Evolutionary conservation across 1,139 yeast genomes (phyloP).

Genomic region (Geotrichum bryndzae): DNA sequence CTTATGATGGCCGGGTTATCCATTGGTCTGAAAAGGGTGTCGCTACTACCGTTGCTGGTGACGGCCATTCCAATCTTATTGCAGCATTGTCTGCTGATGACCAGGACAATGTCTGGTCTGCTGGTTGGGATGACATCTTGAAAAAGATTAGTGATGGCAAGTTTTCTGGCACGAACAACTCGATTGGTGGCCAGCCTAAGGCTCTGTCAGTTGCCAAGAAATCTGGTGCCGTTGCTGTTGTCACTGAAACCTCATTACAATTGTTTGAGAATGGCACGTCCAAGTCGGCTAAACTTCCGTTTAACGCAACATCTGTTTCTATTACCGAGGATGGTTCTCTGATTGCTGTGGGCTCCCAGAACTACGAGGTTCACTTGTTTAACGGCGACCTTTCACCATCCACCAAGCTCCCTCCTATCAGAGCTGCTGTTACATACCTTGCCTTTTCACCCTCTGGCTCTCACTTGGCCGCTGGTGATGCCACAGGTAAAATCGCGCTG

Average conservation of each 20-base stretch:
- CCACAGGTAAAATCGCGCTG: slow-evolving; percentile 72
- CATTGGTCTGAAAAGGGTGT: slow-evolving; percentile 42
- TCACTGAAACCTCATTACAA: slow-evolving; percentile 45
- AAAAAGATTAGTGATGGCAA: slow-evolving; percentile 39
- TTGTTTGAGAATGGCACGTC: slow-evolving; percentile 30
- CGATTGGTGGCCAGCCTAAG: slow-evolving; percentile 61
- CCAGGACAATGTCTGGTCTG: slow-evolving; percentile 41
- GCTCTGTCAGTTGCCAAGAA: slow-evolving; percentile 38
- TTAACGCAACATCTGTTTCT: slow-evolving; percentile 28
- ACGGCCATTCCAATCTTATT: slow-evolving; percentile 26
- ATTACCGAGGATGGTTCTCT: slow-evolving; percentile 35
- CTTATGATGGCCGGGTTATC: slow-evolving; percentile 72
- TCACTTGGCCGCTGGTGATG: slow-evolving; percentile 78
- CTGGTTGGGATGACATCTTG: slow-evolving; percentile 89
- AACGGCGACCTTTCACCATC: slow-evolving; percentile 15
- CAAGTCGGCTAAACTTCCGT: slow-evolving; percentile 21
- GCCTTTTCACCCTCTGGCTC: slow-evolving; percentile 66
- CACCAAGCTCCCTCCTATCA: slow-evolving; percentile 43
- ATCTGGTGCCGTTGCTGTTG: slow-evolving; percentile 36
- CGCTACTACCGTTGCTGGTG: slow-evolving; percentile 17
- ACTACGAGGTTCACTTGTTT: slow-evolving; percentile 22
- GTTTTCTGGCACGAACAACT: slow-evolving; percentile 26
- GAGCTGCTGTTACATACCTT: slow-evolving; percentile 58
- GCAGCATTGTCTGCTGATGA: slow-evolving; percentile 36
- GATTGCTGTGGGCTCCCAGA: slow-evolving; percentile 31